Evolutionary conservation across 163 green algal genomes (phyloP).

Genomic region (Volvox carteri): DNA sequence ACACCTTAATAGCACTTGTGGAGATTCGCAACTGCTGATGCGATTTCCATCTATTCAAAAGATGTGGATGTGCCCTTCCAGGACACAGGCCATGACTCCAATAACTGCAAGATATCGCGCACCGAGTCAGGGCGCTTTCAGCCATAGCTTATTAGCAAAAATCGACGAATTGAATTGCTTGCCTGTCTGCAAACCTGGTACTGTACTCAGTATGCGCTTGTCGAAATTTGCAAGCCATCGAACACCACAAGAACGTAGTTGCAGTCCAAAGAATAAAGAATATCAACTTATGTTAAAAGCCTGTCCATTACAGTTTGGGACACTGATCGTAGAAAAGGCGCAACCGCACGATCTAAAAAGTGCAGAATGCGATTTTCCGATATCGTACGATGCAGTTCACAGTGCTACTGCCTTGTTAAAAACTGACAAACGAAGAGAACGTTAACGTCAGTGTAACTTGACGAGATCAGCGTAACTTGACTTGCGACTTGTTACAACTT

Average conservation of each 20-base stretch:
- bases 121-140: neutral
- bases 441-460: too few species aligned
- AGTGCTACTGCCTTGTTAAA: too few species aligned
- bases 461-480: too few species aligned
- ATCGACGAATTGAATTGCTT: too few species aligned
- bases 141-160: neutral
- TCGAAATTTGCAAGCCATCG: neutral
- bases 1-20: slow-evolving; percentile 12
- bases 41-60: neutral
- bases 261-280: neutral
- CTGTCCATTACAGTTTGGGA: neutral
- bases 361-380: neutral
- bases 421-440: too few species aligned
- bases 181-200: neutral
- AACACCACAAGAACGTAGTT: neutral
- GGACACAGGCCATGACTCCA: neutral
- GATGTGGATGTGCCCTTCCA: neutral
- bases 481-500: too few species aligned
- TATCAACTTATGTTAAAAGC: neutral
- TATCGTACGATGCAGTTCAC: neutral
- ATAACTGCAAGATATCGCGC: neutral
- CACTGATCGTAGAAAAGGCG: neutral
- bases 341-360: neutral
- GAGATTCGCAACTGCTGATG: neutral
- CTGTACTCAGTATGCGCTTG: neutral